Base-by-base conservation (phyloP, 2,329 filamentous ascomycete genomes). In the Aspergillus bombycis region DNA sequence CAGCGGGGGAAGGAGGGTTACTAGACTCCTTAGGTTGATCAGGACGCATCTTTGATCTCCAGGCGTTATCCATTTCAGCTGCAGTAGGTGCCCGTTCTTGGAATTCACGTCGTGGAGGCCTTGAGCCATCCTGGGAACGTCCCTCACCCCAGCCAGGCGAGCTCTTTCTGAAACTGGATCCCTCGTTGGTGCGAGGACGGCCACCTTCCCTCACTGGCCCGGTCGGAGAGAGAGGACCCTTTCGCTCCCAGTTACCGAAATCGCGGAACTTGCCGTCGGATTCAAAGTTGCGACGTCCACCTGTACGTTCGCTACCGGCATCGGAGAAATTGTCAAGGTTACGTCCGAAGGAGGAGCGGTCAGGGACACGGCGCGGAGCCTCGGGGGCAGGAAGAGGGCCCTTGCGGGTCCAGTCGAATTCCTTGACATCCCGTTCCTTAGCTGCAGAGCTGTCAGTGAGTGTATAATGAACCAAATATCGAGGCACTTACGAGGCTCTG, bases 361-460 rank as follows among this genome's bases (percentile, higher is more conserved):
- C 85, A 61, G 84, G 84, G 28, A 79, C 77, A 67, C 85, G 82
- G 65, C 88, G 85, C 69, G 81, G 79, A 21, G 26, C 48, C 54
- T 91, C 89, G 34, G 91, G 81, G 70, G 93, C 91, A 66, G 91
- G 89, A 60, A 96, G 87, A 67, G 94, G 94, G 14, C 95, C 95
- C 80, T 94, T 95, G 77, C 95, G 92, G 72, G 91, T 91, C 94
- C 95, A 98, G 81, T 95, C 92, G 70, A 97, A 86, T 71, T 96
- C 93, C 72, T 94, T 91, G 66, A 85, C 86, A 65, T 96, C 93
- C 66, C 86, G 87, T 56, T 95, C 93, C 83, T 96, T 96, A 77
- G 94, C 94, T 97, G 72, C 58, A 70, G 19, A 11, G 52, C 32
- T 64, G 77, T 87, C 68, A 85, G 58, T 30, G 21, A 1, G 52